A percentile compares a stretch with the other conserved stretches of the same genome.
Evolutionary conservation across 164 flowering plant species (phyloP).

Genomic region (Umbellularia californica): DNA sequence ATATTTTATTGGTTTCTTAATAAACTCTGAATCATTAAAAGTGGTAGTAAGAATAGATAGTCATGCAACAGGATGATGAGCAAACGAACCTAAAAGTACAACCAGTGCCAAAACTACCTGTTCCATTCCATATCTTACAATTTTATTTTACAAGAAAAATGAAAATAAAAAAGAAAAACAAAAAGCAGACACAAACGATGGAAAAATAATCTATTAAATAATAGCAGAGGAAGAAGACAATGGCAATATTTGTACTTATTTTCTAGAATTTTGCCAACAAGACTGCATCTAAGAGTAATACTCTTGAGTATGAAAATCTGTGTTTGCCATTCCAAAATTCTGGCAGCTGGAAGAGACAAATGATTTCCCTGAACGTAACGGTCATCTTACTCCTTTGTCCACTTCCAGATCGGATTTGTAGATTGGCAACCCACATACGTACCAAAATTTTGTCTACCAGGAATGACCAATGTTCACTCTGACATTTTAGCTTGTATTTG

Average conservation of each 20-base stretch:
- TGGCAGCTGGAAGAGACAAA: neutral
- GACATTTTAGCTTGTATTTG: conserved; percentile 85
- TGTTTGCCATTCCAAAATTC: no score
- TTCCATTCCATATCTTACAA: no score
- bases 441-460: neutral
- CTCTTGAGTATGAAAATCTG: neutral
- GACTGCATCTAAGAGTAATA: neutral
- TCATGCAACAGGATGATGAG: no score
- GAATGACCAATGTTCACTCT: conserved; percentile 18
- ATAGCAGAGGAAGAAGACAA: neutral
- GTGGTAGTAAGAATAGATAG: no score
- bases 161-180: no score
- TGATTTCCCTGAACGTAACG: neutral
- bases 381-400: neutral
- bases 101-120: no score
- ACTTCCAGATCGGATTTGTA: neutral
- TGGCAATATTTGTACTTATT: no score
- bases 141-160: no score
- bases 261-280: neutral
- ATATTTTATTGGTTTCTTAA: no score
- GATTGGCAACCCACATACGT: neutral
- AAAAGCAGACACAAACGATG: no score
- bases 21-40: no score
- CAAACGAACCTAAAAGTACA: no score
- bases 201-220: neutral